A percentile compares a stretch with the other conserved stretches of the same genome.
These are phyloP conservation scores for Lindgomyces ingoldianus DNA, from an alignment of 495 filamentous ascomycete species.

Conservation along the genomic window DNA sequence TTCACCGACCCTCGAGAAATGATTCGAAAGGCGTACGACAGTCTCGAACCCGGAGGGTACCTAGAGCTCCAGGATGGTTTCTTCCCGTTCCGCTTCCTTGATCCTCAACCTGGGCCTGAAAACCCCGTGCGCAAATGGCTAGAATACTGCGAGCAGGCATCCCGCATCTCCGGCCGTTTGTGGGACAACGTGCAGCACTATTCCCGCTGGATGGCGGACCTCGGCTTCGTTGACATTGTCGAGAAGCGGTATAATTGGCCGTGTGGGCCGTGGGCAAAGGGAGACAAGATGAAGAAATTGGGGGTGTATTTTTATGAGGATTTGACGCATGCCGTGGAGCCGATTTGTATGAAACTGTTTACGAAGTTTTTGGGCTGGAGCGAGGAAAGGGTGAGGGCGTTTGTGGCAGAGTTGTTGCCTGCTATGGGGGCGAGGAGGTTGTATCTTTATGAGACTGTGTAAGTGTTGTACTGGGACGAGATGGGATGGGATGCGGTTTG, in stretches of 20 bases:
- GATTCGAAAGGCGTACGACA: slow-evolving; percentile 17
- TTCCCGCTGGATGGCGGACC: slow-evolving; percentile 24
- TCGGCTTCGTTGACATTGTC: slow-evolving; percentile 25
- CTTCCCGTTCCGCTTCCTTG: slow-evolving; percentile 11
- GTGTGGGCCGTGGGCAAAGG: slow-evolving; percentile 30
- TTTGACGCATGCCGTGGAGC: slow-evolving; percentile 21
- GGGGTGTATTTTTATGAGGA: slow-evolving; percentile 29
- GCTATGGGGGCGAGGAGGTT: slow-evolving; percentile 17
- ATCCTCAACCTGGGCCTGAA: background rate
- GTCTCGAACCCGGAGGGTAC: slow-evolving; percentile 21
- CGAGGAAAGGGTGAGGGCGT: slow-evolving; percentile 31
- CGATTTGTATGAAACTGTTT: slow-evolving; percentile 27
- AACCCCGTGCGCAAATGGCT: slow-evolving; percentile 6
- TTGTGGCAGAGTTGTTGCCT: slow-evolving; percentile 15
- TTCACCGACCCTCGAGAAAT: slow-evolving; percentile 14
- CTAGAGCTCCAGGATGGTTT: slow-evolving; percentile 27
- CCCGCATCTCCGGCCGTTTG: background rate
- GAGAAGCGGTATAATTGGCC: slow-evolving; percentile 31
- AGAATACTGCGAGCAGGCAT: background rate
- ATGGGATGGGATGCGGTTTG: background rate
- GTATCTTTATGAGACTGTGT: slow-evolving; percentile 34
- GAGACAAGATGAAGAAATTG: slow-evolving; percentile 28
- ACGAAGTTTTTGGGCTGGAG: slow-evolving; percentile 26
- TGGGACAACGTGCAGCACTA: slow-evolving; percentile 16
- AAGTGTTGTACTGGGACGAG: slow-evolving; percentile 2